Percentiles rank a stretch among this genome's conserved stretches.
These are phyloP conservation scores for Curvularia eragrostidis DNA, from an alignment of 2,329 filamentous ascomycete genomes.

Conservation along the genomic window DNA sequence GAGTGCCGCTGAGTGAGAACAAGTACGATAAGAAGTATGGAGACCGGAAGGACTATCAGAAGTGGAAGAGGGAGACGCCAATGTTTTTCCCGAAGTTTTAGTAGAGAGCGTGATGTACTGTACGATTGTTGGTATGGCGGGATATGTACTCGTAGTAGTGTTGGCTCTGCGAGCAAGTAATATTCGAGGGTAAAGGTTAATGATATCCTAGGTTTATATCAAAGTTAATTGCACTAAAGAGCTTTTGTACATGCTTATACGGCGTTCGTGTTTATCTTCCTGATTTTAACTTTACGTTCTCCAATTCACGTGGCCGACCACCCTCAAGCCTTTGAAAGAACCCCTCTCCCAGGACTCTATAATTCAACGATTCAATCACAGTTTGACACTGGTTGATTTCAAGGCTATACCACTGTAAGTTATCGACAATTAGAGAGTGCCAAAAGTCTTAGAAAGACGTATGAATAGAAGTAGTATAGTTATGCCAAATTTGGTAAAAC, in stretches of 20 bases:
- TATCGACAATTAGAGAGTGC: no score
- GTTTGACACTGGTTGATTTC: no score
- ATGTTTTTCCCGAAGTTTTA: slow-evolving; percentile 69
- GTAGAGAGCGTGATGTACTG: slow-evolving; percentile 3
- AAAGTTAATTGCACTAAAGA: background rate
- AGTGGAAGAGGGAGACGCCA: slow-evolving; percentile 71
- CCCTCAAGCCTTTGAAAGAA: background rate
- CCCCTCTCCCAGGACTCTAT: background rate
- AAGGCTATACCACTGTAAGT: no score
- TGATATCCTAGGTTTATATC: background rate
- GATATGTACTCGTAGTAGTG: background rate
- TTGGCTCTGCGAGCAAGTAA: background rate
- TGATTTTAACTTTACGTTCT: background rate
- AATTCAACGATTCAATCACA: background rate
- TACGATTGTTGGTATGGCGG: background rate
- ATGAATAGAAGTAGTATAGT: no score
- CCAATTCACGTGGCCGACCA: background rate
- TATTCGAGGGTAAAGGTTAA: background rate
- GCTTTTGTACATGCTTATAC: background rate
- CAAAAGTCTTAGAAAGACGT: no score
- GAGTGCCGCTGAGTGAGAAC: slow-evolving; percentile 69
- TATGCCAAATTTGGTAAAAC: no score
- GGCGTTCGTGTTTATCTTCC: background rate
- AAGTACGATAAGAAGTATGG: slow-evolving; percentile 73
- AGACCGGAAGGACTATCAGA: slow-evolving; percentile 68